A percentile compares a stretch with the other conserved stretches of the same genome.
Evolutionary conservation across 2,329 filamentous ascomycete genomes (phyloP).

Genomic region (Aspergillus tubingensis): DNA sequence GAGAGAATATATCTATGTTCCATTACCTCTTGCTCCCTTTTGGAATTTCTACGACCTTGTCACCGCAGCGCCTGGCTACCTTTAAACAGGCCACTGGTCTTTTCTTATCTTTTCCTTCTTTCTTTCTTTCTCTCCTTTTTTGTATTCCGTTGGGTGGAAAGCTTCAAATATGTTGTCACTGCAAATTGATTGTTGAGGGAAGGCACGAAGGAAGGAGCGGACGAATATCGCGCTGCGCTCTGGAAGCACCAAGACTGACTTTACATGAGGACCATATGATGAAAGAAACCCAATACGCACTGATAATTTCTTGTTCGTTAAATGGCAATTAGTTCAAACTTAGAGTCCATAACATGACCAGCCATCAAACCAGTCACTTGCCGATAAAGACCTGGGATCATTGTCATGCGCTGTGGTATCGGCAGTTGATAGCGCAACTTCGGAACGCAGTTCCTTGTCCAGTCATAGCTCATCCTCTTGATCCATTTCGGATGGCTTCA

Average conservation of each 20-base stretch:
- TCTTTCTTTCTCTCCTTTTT: too few relatives aligned
- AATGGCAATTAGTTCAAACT: constrained; percentile 8
- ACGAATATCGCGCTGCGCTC: background rate
- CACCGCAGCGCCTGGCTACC: too few relatives aligned
- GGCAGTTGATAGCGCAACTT: constrained; percentile 53
- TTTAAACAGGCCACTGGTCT: too few relatives aligned
- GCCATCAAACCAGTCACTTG: constrained; percentile 55
- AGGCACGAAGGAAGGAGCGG: background rate
- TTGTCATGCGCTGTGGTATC: constrained; percentile 24
- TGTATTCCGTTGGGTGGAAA: too few relatives aligned
- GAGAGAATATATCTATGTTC: too few relatives aligned
- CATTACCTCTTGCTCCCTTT: too few relatives aligned
- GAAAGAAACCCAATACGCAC: constrained; percentile 8
- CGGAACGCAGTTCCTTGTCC: constrained; percentile 64
- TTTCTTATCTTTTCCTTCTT: too few relatives aligned
- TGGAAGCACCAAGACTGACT: constrained; percentile 1
- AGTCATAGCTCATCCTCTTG: constrained; percentile 84
- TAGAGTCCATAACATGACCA: constrained; percentile 68
- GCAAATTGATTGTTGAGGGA: background rate
- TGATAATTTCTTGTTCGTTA: constrained; percentile 8
- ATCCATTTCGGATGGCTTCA: constrained; percentile 97
- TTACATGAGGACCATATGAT: constrained; percentile 1
- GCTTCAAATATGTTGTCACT: background rate
- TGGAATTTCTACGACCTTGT: too few relatives aligned
- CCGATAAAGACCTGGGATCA: constrained; percentile 23